phyloP scores from a whole-genome alignment of 345 rosid species.

The Salix brachista region DNA sequence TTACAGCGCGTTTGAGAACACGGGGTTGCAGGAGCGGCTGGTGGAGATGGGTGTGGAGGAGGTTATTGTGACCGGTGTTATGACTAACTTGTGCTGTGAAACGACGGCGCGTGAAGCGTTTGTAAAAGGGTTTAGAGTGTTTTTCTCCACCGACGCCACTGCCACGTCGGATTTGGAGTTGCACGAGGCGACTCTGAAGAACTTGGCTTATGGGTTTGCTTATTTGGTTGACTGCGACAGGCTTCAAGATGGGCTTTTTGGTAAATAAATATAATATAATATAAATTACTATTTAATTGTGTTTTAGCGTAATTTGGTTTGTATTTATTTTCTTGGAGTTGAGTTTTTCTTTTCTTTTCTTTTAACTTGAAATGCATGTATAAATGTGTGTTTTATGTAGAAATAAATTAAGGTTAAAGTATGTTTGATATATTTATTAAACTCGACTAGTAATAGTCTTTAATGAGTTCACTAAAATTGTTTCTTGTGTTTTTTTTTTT shows the following conservation, averaged over 20 bases:
- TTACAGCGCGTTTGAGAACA: constrained; percentile 57
- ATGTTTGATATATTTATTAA: no score
- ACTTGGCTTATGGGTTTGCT: constrained; percentile 66
- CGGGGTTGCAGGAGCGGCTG: constrained; percentile 53
- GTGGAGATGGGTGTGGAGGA: constrained; percentile 57
- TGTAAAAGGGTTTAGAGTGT: constrained; percentile 62
- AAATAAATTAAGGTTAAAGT: no score
- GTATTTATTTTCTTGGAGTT: no score
- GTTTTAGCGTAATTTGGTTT: no score
- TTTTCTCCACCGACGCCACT: constrained; percentile 76
- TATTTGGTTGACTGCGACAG: constrained; percentile 57
- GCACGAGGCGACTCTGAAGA: constrained; percentile 61
- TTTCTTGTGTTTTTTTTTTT: no score
- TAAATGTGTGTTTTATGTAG: no score
- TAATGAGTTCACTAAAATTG: no score
- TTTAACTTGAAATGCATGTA: no score
- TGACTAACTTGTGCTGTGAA: constrained; percentile 82
- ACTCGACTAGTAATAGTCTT: no score
- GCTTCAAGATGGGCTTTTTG: constrained; percentile 6
- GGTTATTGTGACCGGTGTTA: constrained; percentile 66
- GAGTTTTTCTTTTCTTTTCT: no score
- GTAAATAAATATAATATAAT: background rate
- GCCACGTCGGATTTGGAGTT: constrained; percentile 53
- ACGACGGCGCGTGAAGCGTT: constrained; percentile 87
- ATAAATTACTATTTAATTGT: no score